Percentiles rank a stretch among this genome's conserved stretches.
These are phyloP conservation scores for Tripterygium wilfordii DNA, from an alignment of 177 flowering plant species.

Conservation along the genomic window DNA sequence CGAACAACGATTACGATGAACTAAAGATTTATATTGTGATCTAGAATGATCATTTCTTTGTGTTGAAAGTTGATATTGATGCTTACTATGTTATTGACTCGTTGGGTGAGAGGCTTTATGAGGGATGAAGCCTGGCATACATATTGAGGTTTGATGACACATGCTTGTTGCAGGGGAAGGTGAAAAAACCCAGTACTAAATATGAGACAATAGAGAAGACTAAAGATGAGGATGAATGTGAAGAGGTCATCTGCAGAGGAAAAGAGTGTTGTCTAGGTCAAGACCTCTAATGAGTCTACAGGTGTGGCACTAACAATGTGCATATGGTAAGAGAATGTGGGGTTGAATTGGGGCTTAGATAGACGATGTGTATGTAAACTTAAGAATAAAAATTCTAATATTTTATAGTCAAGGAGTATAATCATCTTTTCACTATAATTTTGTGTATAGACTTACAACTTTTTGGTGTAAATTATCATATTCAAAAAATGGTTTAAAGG, in stretches of 20 bases:
- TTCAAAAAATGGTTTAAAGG: too few relatives aligned
- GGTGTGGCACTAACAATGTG: too few relatives aligned
- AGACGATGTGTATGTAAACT: too few relatives aligned
- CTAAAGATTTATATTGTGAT: slow-evolving; percentile 51
- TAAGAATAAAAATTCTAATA: too few relatives aligned
- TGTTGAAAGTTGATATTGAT: slow-evolving; percentile 46
- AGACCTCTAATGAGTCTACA: too few relatives aligned
- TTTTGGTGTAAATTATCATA: too few relatives aligned
- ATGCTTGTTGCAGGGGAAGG: slow-evolving; percentile 17
- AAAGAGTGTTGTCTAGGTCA: slow-evolving; percentile 76
- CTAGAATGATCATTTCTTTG: slow-evolving; percentile 86
- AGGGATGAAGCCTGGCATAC: slow-evolving; percentile 60
- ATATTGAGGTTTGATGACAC: slow-evolving; percentile 48
- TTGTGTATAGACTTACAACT: too few relatives aligned
- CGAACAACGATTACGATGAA: not conserved
- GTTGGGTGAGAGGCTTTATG: slow-evolving; percentile 53
- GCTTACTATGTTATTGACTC: slow-evolving; percentile 62
- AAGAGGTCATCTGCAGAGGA: slow-evolving; percentile 35
- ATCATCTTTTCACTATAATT: too few relatives aligned
- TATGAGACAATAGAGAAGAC: slow-evolving; percentile 2
- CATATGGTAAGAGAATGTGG: too few relatives aligned
- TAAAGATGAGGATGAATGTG: slow-evolving; percentile 5
- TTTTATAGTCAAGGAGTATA: too few relatives aligned
- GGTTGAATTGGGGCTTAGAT: too few relatives aligned
- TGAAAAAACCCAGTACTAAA: not conserved